Evolutionary conservation across 176 grass and related monocot genomes (phyloP).

Genomic region (Triticum urartu): DNA sequence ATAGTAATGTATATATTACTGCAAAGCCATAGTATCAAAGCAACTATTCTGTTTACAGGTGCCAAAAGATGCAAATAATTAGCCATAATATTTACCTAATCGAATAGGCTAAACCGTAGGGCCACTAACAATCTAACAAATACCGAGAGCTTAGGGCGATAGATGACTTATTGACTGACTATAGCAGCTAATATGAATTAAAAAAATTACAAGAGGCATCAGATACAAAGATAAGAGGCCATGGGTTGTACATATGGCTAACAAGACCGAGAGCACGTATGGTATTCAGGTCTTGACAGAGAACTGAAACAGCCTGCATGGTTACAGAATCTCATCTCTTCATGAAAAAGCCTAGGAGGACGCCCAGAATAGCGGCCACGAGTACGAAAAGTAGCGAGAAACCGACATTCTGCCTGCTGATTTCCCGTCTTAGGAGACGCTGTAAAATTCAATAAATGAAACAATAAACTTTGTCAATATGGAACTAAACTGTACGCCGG

Average conservation of each 20-base stretch:
- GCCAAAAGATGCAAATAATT: slow-evolving; percentile 24
- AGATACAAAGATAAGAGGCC: slow-evolving; percentile 25
- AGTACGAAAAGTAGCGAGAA: slow-evolving; percentile 64
- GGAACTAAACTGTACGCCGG: slow-evolving; percentile 2
- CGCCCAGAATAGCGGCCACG: slow-evolving; percentile 65
- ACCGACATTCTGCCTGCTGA: slow-evolving; percentile 48
- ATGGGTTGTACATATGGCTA: slow-evolving; percentile 40
- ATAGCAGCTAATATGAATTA: slow-evolving; percentile 31
- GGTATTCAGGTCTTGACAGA: slow-evolving; percentile 16
- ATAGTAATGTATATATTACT: not conserved
- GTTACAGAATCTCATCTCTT: slow-evolving; percentile 54
- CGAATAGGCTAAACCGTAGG: not conserved
- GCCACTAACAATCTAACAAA: slow-evolving; percentile 19
- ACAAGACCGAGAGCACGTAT: not conserved
- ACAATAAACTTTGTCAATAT: not conserved
- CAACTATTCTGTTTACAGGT: slow-evolving; percentile 11
- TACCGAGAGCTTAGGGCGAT: not conserved
- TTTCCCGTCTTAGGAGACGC: slow-evolving; percentile 65
- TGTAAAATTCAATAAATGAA: slow-evolving; percentile 30
- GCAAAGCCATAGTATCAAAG: not conserved
- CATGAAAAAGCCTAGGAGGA: slow-evolving; percentile 70
- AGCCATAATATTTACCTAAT: not conserved
- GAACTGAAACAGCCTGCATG: slow-evolving; percentile 14
- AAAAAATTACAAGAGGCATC: slow-evolving; percentile 40
- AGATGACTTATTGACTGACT: slow-evolving; percentile 4